Evolutionary conservation across 2,329 filamentous ascomycete genomes (phyloP).

Genomic region (Trichoderma lentiforme): DNA sequence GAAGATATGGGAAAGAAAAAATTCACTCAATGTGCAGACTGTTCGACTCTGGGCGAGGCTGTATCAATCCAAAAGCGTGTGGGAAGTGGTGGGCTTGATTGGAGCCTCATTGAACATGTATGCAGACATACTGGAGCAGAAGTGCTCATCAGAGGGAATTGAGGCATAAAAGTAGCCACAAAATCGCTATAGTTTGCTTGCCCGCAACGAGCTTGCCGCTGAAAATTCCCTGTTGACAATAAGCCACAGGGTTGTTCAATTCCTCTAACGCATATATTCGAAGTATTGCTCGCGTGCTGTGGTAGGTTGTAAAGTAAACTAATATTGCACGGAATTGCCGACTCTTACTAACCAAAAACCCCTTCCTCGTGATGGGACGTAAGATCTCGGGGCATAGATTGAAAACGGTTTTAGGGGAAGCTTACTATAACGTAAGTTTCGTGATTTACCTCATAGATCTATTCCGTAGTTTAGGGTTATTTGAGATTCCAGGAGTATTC

Average conservation of each 20-base stretch:
- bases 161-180: not conserved
- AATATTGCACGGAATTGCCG: not conserved
- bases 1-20: not conserved
- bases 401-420: not conserved
- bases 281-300: not conserved
- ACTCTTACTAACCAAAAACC: not conserved
- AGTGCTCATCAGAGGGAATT: not conserved
- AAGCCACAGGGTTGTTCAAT: not conserved
- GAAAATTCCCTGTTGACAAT: not conserved
- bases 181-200: not conserved
- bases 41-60: not conserved
- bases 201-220: not conserved
- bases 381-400: not conserved
- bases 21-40: not conserved
- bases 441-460: not conserved
- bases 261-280: not conserved
- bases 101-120: not conserved
- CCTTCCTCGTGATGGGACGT: not conserved
- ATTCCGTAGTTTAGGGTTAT: not conserved
- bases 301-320: not conserved
- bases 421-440: not conserved
- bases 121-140: not conserved
- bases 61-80: not conserved
- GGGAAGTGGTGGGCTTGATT: not conserved
- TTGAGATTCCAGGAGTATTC: not conserved